These are phyloP conservation scores for Penicillium sp. DNA, from an alignment of 2,329 filamentous ascomycete genomes.

Conservation along the genomic window DNA sequence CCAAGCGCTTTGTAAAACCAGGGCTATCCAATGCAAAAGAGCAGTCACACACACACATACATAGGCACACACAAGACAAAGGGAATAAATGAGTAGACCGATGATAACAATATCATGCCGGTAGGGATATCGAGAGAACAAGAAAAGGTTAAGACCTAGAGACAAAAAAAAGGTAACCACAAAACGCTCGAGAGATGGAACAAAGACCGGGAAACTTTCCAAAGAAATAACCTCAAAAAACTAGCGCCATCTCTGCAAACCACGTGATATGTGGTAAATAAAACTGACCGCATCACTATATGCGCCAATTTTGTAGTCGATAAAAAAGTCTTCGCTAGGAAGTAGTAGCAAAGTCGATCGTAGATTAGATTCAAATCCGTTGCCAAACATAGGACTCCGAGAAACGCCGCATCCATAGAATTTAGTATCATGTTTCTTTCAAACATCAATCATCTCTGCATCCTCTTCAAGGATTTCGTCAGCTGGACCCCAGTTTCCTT, in stretches of 20 bases:
- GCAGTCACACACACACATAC: constrained; percentile 1
- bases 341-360: constrained; percentile 14
- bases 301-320: neutral
- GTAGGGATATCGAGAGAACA: constrained; percentile 2
- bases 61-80: neutral
- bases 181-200: constrained; percentile 10
- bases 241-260: constrained; percentile 13
- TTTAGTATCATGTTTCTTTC: constrained; percentile 19
- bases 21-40: constrained; percentile 11
- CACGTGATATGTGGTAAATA: constrained; percentile 8
- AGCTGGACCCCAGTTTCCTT: constrained; percentile 89
- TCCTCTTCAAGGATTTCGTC: constrained; percentile 58
- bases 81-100: neutral
- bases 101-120: constrained; percentile 3
- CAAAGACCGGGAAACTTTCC: constrained; percentile 10
- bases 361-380: constrained; percentile 17
- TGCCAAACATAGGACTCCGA: constrained; percentile 4
- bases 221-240: constrained; percentile 10
- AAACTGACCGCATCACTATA: constrained; percentile 2
- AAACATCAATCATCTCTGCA: constrained; percentile 63
- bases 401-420: constrained; percentile 10
- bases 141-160: neutral
- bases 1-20: constrained; percentile 1
- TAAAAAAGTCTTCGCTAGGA: neutral
- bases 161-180: constrained; percentile 5